Percentiles rank a stretch among this genome's conserved stretches.
phyloP scores from a whole-genome alignment of 306 rosid species.

The Phaseolus lunatus region DNA sequence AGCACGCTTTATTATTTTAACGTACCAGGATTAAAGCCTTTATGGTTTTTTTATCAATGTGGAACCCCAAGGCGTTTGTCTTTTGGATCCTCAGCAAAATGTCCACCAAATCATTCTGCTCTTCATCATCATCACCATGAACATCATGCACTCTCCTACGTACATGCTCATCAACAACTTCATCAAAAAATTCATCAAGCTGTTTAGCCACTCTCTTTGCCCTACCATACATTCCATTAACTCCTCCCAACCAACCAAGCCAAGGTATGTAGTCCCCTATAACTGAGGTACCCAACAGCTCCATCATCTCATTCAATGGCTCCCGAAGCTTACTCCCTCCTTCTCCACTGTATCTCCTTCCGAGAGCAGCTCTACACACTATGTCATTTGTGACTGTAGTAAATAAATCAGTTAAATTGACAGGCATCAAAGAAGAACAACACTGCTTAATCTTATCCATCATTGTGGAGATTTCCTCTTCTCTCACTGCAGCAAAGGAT shows the following conservation, averaged over 20 bases:
- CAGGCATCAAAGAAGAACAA: neutral
- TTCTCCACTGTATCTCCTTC: neutral
- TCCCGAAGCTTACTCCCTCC: neutral
- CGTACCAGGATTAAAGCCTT: conserved; percentile 23
- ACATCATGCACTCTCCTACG: neutral
- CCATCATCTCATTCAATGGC: neutral
- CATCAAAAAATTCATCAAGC: conserved; percentile 28
- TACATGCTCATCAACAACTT: conserved; percentile 12
- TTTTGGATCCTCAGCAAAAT: conserved; percentile 12
- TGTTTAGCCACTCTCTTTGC: conserved; percentile 26
- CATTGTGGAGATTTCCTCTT: conserved; percentile 34
- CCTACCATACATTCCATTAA: conserved; percentile 21
- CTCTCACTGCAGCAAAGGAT: conserved; percentile 29
- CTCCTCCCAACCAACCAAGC: conserved; percentile 20
- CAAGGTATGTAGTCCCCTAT: conserved; percentile 1
- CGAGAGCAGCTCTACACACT: conserved; percentile 33
- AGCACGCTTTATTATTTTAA: neutral
- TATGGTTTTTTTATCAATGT: conserved; percentile 22
- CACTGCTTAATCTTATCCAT: conserved; percentile 30
- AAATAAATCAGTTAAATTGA: conserved; percentile 24
- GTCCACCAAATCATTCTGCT: neutral
- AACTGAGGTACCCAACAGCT: conserved; percentile 10
- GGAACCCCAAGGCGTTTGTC: neutral
- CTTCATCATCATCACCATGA: neutral
- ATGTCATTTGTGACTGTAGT: neutral